Percentiles rank a stretch among this genome's conserved stretches.
phyloP scores from a whole-genome alignment of 495 filamentous ascomycete species.

The Penicillium ucsense region DNA sequence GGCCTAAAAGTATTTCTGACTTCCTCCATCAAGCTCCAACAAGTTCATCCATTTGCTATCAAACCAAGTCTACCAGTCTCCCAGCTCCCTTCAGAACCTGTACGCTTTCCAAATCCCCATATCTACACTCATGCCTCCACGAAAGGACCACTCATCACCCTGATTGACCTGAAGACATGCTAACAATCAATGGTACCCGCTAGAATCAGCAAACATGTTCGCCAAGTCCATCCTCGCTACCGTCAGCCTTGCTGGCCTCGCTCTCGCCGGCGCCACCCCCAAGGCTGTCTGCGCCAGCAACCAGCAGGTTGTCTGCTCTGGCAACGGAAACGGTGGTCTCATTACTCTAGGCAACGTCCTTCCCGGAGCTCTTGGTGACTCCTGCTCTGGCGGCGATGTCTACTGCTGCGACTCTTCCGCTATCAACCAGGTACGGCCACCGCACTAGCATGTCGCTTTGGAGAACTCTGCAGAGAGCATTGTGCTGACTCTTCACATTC shows the following conservation, averaged over 20 bases:
- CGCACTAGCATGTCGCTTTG: too few species aligned
- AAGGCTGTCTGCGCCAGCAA: background rate
- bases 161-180: too few species aligned
- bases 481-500: background rate
- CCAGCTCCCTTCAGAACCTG: too few species aligned
- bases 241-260: background rate
- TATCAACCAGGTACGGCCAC: background rate
- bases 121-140: too few species aligned
- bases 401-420: conserved; percentile 5
- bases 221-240: conserved; percentile 2
- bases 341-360: conserved; percentile 6
- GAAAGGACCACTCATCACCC: too few species aligned
- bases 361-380: background rate
- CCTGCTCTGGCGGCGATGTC: conserved; percentile 4
- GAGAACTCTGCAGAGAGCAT: too few species aligned
- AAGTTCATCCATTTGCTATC: too few species aligned
- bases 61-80: too few species aligned
- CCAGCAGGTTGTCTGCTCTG: conserved; percentile 5
- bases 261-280: background rate
- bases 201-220: background rate
- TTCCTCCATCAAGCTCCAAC: too few species aligned
- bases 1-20: too few species aligned
- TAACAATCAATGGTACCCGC: too few species aligned
- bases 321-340: conserved; percentile 2
- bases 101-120: too few species aligned